These are phyloP conservation scores for Vanrija sp. DNA, from an alignment of 1,284 basidiomycete species.

Conservation along the genomic window DNA sequence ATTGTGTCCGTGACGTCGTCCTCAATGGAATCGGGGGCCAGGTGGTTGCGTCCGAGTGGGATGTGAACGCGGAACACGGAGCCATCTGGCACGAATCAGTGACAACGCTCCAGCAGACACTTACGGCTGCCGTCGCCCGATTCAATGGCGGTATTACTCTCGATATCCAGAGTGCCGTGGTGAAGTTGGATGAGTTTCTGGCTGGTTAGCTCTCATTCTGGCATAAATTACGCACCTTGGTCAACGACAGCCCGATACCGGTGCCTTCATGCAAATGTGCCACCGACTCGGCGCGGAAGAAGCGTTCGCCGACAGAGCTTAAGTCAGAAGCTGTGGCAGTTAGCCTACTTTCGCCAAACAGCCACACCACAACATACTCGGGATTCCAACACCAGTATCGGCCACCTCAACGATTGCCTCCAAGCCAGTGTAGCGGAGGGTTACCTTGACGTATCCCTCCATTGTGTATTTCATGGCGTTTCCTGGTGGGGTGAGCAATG, in stretches of 20 bases:
- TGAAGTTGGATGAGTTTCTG: constrained; percentile 50
- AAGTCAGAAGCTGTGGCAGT: constrained; percentile 29
- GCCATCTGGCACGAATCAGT: constrained; percentile 25
- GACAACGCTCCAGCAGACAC: background rate
- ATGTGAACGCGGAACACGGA: constrained; percentile 39
- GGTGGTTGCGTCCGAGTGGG: constrained; percentile 39
- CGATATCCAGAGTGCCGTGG: constrained; percentile 47
- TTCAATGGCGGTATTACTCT: constrained; percentile 39
- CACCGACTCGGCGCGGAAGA: constrained; percentile 44
- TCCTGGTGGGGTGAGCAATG: constrained; percentile 6
- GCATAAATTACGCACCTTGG: constrained; percentile 27
- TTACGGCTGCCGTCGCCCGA: constrained; percentile 21
- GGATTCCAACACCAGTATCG: constrained; percentile 52
- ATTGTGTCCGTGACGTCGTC: constrained; percentile 2
- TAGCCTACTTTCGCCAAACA: background rate
- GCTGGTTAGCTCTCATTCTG: background rate
- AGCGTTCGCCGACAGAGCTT: constrained; percentile 43
- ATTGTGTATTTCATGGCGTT: constrained; percentile 49
- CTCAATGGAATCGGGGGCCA: constrained; percentile 37
- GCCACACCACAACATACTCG: constrained; percentile 4
- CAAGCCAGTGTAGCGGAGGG: constrained; percentile 21
- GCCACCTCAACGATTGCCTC: constrained; percentile 38
- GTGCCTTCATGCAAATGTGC: constrained; percentile 47
- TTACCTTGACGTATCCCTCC: constrained; percentile 29
- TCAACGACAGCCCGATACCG: constrained; percentile 45